phyloP scores from a whole-genome alignment of 176 grass and related monocot species.

The Phragmites australis region DNA sequence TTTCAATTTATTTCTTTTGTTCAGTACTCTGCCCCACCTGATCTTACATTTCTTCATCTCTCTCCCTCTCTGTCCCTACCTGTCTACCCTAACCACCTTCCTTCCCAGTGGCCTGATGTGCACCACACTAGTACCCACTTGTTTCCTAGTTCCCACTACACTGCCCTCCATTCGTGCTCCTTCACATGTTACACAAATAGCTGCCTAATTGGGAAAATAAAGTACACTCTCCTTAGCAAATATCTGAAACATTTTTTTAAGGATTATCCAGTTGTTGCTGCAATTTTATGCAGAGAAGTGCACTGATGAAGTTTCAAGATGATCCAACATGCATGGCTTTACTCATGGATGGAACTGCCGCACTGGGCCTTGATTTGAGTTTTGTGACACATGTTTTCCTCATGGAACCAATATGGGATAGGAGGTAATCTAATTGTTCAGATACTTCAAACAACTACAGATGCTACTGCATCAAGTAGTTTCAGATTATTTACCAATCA shows the following conservation, averaged over 20 bases:
- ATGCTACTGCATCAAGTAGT: slow-evolving; percentile 7
- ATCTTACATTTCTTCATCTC: not conserved
- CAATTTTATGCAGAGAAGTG: slow-evolving; percentile 67
- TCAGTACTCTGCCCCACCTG: not conserved
- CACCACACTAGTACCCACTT: not conserved
- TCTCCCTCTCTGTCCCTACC: not conserved
- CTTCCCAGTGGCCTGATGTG: not conserved
- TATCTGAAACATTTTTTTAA: slow-evolving; percentile 22
- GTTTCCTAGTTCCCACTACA: not conserved
- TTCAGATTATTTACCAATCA: not conserved
- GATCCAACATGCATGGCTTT: slow-evolving; percentile 88
- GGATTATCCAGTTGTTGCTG: slow-evolving; percentile 21
- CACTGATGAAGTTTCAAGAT: slow-evolving; percentile 73
- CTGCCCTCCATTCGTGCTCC: not conserved
- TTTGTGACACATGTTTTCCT: slow-evolving; percentile 90
- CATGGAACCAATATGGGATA: slow-evolving; percentile 99
- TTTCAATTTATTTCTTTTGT: not conserved
- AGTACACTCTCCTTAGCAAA: not conserved
- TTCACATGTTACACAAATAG: not conserved
- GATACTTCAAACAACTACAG: not conserved
- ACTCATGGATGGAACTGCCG: slow-evolving; percentile 96
- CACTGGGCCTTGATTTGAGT: slow-evolving; percentile 94
- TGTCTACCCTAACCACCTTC: not conserved
- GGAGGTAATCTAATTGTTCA: slow-evolving; percentile 55
- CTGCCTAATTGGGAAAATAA: slow-evolving; percentile 12